phyloP scores from a whole-genome alignment of 163 green algal genomes.

The Chloromonas sp. region DNA sequence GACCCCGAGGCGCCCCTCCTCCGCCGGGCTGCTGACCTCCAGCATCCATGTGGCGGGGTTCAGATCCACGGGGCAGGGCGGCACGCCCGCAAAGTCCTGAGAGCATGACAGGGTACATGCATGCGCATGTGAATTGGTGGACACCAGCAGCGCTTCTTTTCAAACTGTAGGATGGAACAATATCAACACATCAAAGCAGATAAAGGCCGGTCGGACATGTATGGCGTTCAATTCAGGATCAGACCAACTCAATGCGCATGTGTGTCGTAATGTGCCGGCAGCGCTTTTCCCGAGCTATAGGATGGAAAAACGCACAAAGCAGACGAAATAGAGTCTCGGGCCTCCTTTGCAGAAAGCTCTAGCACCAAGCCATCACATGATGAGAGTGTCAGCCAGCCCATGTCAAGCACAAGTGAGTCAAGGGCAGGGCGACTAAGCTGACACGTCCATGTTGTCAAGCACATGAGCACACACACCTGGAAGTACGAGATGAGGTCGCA shows the following conservation, averaged over 20 bases:
- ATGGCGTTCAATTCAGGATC: background rate
- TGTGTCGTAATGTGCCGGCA: too few species aligned
- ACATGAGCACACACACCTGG: conserved; percentile 1
- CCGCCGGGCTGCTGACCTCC: conserved; percentile 51
- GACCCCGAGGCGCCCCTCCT: conserved; percentile 13
- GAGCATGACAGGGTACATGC: background rate
- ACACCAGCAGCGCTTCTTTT: background rate
- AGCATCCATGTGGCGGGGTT: conserved; percentile 81
- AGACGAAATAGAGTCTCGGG: background rate
- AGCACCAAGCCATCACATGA: too few species aligned
- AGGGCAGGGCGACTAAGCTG: background rate
- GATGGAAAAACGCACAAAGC: too few species aligned
- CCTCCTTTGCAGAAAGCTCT: background rate
- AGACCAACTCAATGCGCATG: too few species aligned
- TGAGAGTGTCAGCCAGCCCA: conserved; percentile 1
- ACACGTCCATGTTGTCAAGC: conserved; percentile 9
- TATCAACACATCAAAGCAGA: too few species aligned
- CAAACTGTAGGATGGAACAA: too few species aligned
- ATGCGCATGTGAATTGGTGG: background rate
- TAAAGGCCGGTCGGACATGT: background rate
- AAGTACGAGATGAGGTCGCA: conserved; percentile 58
- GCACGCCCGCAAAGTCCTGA: background rate
- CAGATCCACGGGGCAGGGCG: conserved; percentile 18
- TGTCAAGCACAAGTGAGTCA: too few species aligned
- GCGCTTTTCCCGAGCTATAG: too few species aligned